Conservation (phyloP, 768 basidiomycete species). For the Pisolithus orientalis region DNA sequence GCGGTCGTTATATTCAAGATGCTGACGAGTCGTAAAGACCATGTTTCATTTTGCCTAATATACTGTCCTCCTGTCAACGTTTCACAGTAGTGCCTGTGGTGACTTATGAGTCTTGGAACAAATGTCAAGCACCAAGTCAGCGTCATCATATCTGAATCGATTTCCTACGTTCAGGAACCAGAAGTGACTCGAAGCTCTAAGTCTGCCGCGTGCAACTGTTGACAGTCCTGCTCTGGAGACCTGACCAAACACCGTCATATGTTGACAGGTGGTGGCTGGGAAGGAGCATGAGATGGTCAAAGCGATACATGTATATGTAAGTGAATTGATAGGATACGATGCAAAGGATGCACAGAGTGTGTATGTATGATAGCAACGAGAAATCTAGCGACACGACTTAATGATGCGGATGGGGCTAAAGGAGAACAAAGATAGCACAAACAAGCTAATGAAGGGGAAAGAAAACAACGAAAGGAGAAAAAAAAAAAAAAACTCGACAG, state of each 20-base stretch:
- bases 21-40: conserved; percentile 19
- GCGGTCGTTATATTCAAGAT: conserved; percentile 58
- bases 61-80: not conserved
- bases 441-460: not conserved
- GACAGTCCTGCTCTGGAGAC: too few relatives aligned
- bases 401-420: not conserved
- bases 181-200: too few relatives aligned
- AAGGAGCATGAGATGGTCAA: too few relatives aligned
- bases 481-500: not conserved
- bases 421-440: not conserved
- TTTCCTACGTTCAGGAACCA: too few relatives aligned
- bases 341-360: conserved; percentile 3
- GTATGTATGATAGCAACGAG: not conserved
- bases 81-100: too few relatives aligned
- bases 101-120: not conserved
- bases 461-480: not conserved
- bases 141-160: too few relatives aligned
- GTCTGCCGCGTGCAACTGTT: too few relatives aligned
- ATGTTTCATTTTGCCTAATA: conserved; percentile 10
- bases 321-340: conserved; percentile 2
- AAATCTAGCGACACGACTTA: not conserved
- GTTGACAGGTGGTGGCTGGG: too few relatives aligned
- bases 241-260: too few relatives aligned
- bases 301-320: not conserved
- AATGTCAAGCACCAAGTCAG: not conserved